Conservation (phyloP, 805 yeast species). For the Starmerella kuoi region DNA sequence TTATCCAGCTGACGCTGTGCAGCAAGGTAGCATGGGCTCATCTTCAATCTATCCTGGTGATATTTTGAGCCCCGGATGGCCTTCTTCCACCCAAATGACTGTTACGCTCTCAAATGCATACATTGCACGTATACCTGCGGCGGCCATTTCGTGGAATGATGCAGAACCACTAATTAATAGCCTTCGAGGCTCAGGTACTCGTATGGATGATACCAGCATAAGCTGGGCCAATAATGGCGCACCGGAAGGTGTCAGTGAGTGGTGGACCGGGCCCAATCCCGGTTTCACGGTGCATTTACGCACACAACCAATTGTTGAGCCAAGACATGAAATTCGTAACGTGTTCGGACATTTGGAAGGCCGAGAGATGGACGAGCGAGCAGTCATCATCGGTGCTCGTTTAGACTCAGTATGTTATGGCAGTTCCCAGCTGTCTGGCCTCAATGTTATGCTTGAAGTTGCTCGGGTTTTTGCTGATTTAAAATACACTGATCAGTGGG, state of each 20-base stretch:
- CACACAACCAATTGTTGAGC: constrained; percentile 36
- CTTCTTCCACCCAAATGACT: constrained; percentile 34
- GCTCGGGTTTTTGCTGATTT: constrained; percentile 55
- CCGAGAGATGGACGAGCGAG: constrained; percentile 56
- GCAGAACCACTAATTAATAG: constrained; percentile 36
- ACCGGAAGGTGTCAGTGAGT: constrained; percentile 26
- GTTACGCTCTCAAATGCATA: constrained; percentile 39
- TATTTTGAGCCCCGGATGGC: constrained; percentile 67
- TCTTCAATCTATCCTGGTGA: constrained; percentile 63
- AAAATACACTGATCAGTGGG: constrained; percentile 58
- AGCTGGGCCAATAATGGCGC: constrained; percentile 30
- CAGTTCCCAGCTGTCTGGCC: constrained; percentile 60
- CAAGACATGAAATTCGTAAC: constrained; percentile 60
- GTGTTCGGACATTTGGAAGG: constrained; percentile 69
- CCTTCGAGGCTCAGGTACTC: constrained; percentile 31
- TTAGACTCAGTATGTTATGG: constrained; percentile 71
- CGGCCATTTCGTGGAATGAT: constrained; percentile 68
- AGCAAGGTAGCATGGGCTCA: constrained; percentile 33
- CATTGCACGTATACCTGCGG: constrained; percentile 60
- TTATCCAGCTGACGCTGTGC: constrained; percentile 37
- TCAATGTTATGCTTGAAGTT: constrained; percentile 58
- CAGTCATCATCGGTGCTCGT: constrained; percentile 68
- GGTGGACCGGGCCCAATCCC: constrained; percentile 35
- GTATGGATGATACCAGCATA: constrained; percentile 18
- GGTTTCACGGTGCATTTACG: constrained; percentile 26